Base-by-base conservation (phyloP, 305 asterid genomes). In the Euphrasia arctica region DNA sequence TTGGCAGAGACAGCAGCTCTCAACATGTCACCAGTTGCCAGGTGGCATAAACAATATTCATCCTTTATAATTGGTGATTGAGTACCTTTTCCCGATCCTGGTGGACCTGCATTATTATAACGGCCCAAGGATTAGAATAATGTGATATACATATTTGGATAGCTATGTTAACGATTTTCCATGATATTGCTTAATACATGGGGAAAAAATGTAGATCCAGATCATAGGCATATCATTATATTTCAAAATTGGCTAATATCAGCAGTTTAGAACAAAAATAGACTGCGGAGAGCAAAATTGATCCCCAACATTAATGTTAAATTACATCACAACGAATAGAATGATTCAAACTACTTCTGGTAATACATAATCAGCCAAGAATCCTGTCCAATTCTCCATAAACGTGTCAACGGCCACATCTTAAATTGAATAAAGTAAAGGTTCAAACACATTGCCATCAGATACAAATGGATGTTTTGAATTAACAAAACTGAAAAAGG, bases 81-180 rank as follows among this genome's bases (percentile, higher is more conserved):
- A 4, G 95, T 87, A 58, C 95, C 95, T 70, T 87, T 87, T 11
- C 95, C 95, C 12, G 88, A 87, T 58, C 95, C 95, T 25, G 95
- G 95, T 58, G 95, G 95, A 52, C 93, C 95, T 85, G 83, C 70
- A 70, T 27, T 32, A 56, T 28, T 2, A 59, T 28, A 41, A 56
- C 18, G 59, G 11, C 36, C 54, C 56, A 42, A 47, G 47, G 50
- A 64, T 63, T 52, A 58, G 63, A 63, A 14, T 22, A 63, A 49
- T 56, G 57, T 6, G 27, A 25, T 25, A 25, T 25, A 1, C 27
- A 25, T 25, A 25, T 25, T 25, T 25, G 27, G 42, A 2, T 36
- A 36, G 9, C 9, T 9, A 4, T 32, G 57, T 51, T 58, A 64
- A 28, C 34, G 57, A 54, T 41, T 75, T 39, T 29, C 68, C 9